A percentile compares a stretch with the other conserved stretches of the same genome.
Conservation (phyloP, 2,329 filamentous ascomycete genomes). For the Aspergillus thermomutatus region DNA sequence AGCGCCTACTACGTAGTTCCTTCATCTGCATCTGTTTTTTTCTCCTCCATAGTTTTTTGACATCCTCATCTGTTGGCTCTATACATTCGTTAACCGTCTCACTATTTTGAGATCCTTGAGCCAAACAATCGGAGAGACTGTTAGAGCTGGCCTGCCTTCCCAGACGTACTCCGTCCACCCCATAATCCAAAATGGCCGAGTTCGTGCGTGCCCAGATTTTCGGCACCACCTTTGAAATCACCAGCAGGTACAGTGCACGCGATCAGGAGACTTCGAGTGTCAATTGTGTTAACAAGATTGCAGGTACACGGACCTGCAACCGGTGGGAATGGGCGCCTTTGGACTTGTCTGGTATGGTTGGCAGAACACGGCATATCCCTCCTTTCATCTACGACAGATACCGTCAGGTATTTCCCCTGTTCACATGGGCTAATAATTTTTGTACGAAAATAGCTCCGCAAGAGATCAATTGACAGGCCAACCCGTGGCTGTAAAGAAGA, state of each 20-base stretch:
- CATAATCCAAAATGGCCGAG: conserved; percentile 76
- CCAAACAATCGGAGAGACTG: neutral
- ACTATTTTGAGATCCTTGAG: neutral
- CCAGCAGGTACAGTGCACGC: conserved; percentile 70
- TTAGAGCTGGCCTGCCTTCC: conserved; percentile 1
- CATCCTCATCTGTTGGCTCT: neutral
- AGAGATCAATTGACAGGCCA: conserved; percentile 96
- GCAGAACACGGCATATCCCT: conserved; percentile 6
- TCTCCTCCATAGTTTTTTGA: conserved; percentile 4
- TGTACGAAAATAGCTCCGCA: conserved; percentile 66
- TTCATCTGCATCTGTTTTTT: conserved; percentile 9
- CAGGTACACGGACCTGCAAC: conserved; percentile 96
- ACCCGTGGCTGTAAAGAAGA: conserved; percentile 99
- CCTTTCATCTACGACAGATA: conserved; percentile 9
- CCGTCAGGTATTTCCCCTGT: neutral
- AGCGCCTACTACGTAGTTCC: conserved; percentile 14
- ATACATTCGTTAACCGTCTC: conserved; percentile 2
- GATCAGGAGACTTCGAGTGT: neutral
- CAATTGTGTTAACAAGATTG: conserved; percentile 22
- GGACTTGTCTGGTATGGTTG: conserved; percentile 84
- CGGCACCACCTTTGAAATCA: conserved; percentile 99
- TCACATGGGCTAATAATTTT: conserved; percentile 10
- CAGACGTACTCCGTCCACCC: conserved; percentile 11
- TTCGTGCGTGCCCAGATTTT: conserved; percentile 99
- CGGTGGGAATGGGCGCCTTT: conserved; percentile 98